These are phyloP conservation scores for Trichoderma asperellum DNA, from an alignment of 2,329 filamentous ascomycete species.

Conservation along the genomic window DNA sequence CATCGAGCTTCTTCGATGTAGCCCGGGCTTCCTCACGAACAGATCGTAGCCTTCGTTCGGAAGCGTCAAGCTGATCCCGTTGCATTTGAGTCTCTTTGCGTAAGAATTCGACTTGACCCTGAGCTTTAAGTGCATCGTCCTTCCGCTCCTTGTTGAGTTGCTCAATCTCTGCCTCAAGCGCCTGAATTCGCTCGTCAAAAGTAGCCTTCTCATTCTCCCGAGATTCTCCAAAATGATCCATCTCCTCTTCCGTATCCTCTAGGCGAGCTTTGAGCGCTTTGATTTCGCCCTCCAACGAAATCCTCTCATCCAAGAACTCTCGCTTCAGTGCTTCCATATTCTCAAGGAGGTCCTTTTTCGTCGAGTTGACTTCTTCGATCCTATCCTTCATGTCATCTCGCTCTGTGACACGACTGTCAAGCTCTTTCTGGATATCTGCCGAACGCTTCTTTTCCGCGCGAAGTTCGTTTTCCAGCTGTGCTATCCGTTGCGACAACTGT, in stretches of 20 bases:
- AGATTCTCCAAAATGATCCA: conserved; percentile 81
- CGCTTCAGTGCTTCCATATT: conserved; percentile 92
- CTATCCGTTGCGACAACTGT: conserved; percentile 52
- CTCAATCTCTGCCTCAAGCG: conserved; percentile 73
- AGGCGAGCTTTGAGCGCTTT: conserved; percentile 74
- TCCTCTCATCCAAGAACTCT: conserved; percentile 85
- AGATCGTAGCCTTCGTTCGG: conserved; percentile 61
- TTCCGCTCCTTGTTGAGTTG: conserved; percentile 60
- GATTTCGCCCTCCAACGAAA: conserved; percentile 79
- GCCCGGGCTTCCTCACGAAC: conserved; percentile 59
- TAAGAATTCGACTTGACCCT: conserved; percentile 66
- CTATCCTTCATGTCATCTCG: conserved; percentile 67
- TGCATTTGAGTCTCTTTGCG: conserved; percentile 64
- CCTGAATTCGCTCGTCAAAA: conserved; percentile 68
- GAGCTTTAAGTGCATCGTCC: conserved; percentile 61
- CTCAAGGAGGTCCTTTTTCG: conserved; percentile 89
- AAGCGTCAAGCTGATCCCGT: conserved; percentile 61
- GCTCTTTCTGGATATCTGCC: conserved; percentile 70
- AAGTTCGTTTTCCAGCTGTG: conserved; percentile 78
- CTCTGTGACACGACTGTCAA: conserved; percentile 59
- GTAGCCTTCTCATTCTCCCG: conserved; percentile 78
- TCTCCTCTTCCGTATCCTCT: conserved; percentile 89
- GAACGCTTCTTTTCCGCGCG: conserved; percentile 71
- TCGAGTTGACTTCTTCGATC: conserved; percentile 85
- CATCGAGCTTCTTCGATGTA: conserved; percentile 55